Conservation (phyloP, 139 green algal species). For the Penium margaritaceum region DNA sequence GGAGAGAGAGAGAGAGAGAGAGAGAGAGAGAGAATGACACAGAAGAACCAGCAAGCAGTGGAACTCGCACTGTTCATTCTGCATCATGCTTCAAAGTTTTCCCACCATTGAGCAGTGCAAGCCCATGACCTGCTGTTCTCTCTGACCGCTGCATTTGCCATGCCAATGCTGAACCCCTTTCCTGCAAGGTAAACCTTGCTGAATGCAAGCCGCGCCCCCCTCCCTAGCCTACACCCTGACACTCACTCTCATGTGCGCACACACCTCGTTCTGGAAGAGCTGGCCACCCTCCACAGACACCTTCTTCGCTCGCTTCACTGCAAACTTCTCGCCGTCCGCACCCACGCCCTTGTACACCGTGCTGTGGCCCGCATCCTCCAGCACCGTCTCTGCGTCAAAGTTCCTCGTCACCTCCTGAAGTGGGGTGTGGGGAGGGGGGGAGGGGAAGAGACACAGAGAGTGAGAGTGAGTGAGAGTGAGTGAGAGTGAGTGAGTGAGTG, state of each 20-base stretch:
- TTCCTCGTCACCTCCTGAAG: constrained; percentile 4
- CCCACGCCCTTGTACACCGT: constrained; percentile 21
- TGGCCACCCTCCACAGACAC: constrained; percentile 7
- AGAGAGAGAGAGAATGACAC: too few species aligned
- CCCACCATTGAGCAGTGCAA: too few species aligned
- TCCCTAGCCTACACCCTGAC: not conserved
- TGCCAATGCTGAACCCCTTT: too few species aligned
- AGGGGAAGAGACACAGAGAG: not conserved
- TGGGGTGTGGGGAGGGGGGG: not conserved
- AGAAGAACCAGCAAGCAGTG: too few species aligned
- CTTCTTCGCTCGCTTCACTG: constrained; percentile 25
- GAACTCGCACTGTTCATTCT: too few species aligned
- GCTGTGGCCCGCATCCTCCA: constrained; percentile 11
- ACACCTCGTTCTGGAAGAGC: constrained; percentile 6
- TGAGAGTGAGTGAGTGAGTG: not conserved
- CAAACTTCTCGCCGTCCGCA: not conserved
- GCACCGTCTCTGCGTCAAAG: not conserved
- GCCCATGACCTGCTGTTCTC: too few species aligned
- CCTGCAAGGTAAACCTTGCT: too few species aligned
- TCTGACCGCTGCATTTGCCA: too few species aligned
- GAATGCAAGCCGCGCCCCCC: too few species aligned
- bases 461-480: not conserved
- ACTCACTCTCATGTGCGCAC: not conserved
- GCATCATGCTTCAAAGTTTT: too few species aligned
- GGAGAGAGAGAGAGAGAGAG: too few species aligned